phyloP scores from a whole-genome alignment of 1,139 yeast species.

The Lodderomyces elongisporus region DNA sequence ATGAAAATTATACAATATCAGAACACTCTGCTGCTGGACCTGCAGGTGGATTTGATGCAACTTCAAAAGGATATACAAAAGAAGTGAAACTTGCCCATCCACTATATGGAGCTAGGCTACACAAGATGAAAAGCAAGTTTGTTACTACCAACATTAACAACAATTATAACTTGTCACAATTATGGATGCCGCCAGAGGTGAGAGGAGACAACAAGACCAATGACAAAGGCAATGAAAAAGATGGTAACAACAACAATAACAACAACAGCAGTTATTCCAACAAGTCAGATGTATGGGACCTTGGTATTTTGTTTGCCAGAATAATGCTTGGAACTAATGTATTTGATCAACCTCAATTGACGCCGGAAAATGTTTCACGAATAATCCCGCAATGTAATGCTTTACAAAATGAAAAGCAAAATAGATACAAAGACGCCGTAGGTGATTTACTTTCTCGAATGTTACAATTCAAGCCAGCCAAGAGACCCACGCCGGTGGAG shows the following conservation, averaged over 20 bases:
- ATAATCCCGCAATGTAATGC: not conserved
- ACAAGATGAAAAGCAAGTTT: conserved; percentile 43
- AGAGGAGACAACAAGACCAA: too few species aligned
- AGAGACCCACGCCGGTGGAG: conserved; percentile 78
- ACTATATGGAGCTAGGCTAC: conserved; percentile 62
- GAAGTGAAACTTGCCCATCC: conserved; percentile 63
- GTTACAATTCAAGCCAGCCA: conserved; percentile 61
- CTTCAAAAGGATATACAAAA: conserved; percentile 9
- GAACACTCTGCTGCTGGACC: too few species aligned
- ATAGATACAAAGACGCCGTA: conserved; percentile 35
- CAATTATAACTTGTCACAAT: conserved; percentile 16
- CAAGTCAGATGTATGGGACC: conserved; percentile 89
- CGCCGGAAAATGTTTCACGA: not conserved
- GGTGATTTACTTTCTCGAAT: conserved; percentile 64
- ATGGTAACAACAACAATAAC: not conserved
- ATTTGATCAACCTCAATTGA: conserved; percentile 19
- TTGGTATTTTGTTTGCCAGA: conserved; percentile 75
- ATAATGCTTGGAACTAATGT: conserved; percentile 58
- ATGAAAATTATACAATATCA: conserved; percentile 9
- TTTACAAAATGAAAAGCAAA: not conserved
- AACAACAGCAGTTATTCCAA: conserved; percentile 40
- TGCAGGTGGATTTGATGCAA: too few species aligned
- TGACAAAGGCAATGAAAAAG: conserved; percentile 20
- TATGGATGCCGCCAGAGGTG: conserved; percentile 71
- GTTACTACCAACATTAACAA: not conserved